Evolutionary conservation across 1,139 yeast species (phyloP), one percentile per base, ranked within the genome.

Genomic region (Nakaseomyces nivariensis): DNA sequence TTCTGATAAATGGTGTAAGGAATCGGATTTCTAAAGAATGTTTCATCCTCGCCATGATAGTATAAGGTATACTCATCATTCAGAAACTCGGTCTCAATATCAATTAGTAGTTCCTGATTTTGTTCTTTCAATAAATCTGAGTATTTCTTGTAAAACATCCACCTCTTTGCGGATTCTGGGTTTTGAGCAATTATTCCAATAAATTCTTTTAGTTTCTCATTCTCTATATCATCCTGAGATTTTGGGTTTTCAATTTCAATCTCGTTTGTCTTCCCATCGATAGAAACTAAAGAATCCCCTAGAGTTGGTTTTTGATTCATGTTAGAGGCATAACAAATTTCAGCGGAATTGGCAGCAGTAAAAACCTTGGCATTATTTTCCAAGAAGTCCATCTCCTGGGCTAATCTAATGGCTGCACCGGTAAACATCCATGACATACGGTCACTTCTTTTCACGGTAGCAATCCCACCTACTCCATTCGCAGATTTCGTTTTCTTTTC

Each of bases 351-450:
- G 0, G 95, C 80, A 0, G 96, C 96, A 51, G 88, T 71, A 60
- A 84, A 86, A 2, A 89, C 80, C 56, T 83, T 77, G 10, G 90
- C 74, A 55, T 85, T 79, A 17, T 80, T 77, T 49, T 85, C 88
- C 74, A 85, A 80, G 56, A 85, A 76, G 5, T 88, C 89, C 78
- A 87, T 79, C 65, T 88, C 94, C 63, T 88, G 95, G 3, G 96
- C 95, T 44, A 90, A 69, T 50, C 97, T 72, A 3, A 87, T 85
- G 0, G 95, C 90, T 2, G 86, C 80, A 4, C 97, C 97, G 50
- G 87, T 82, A 54, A 88, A 75, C 92, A 88, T 85, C 92, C 96
- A 89, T 0, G 95, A 85, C 92, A 88, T 85, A 45, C 96, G 75
- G 63, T 87, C 90, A 58, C 92, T 82, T 59, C 96, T 72, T 58